Conservation (phyloP, 257 asterid genomes). For the Mitragyna speciosa region DNA sequence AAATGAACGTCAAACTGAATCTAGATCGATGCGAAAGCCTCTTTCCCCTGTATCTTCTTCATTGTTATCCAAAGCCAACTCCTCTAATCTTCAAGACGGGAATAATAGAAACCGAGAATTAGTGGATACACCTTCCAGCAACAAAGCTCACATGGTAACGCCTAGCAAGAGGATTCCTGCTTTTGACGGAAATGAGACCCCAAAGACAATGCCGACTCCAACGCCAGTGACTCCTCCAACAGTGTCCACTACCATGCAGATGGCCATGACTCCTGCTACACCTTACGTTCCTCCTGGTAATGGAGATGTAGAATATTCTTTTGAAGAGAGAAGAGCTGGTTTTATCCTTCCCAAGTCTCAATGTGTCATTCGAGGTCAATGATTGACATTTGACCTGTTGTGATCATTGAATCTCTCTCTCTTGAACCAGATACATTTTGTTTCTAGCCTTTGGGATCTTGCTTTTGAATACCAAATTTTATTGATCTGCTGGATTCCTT, state of each 20-base stretch:
- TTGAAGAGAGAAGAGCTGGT: conserved; percentile 77
- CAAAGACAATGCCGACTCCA: conserved; percentile 33
- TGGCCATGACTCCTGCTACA: conserved; percentile 36
- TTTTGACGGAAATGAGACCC: conserved; percentile 31
- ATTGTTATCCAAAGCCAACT: conserved; percentile 44
- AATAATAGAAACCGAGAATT: conserved; percentile 26
- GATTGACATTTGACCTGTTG: not conserved
- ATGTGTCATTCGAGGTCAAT: not conserved
- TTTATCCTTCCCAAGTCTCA: conserved; percentile 29
- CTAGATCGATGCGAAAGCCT: conserved; percentile 48
- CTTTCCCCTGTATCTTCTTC: conserved; percentile 63
- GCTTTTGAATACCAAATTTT: not conserved
- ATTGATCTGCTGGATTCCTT: not conserved
- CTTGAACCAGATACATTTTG: no score
- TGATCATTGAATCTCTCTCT: no score
- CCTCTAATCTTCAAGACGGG: conserved; percentile 39
- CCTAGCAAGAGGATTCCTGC: conserved; percentile 28
- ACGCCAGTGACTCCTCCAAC: conserved; percentile 40
- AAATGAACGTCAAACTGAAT: conserved; percentile 21
- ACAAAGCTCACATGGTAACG: conserved; percentile 26
- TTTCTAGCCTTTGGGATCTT: not conserved
- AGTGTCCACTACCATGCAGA: conserved; percentile 34
- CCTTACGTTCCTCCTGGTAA: conserved; percentile 14
- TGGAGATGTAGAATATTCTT: conserved; percentile 42
- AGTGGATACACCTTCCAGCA: conserved; percentile 20